Conservation (phyloP, 2,329 filamentous ascomycete genomes). For the Aureobasidium sp. region DNA sequence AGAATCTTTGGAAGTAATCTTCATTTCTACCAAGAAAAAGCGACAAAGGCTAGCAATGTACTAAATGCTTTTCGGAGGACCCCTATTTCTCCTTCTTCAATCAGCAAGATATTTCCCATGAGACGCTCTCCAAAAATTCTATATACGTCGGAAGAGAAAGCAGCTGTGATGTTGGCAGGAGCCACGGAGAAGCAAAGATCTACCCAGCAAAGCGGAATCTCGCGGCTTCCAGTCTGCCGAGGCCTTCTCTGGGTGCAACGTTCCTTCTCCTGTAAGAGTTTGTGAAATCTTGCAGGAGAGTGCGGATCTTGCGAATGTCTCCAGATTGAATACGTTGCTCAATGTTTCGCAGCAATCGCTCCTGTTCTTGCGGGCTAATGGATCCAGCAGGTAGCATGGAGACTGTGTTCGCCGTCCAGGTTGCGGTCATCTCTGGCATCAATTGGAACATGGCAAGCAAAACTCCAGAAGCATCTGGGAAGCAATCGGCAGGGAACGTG, state of each 20-base stretch:
- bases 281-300: constrained; percentile 90
- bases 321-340: constrained; percentile 62
- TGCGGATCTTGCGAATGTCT: constrained; percentile 71
- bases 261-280: constrained; percentile 89
- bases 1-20: background rate
- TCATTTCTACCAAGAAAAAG: background rate
- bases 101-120: background rate
- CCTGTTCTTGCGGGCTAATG: constrained; percentile 70
- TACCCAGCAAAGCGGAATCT: constrained; percentile 65
- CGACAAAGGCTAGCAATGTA: background rate
- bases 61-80: background rate
- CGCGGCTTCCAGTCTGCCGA: constrained; percentile 78
- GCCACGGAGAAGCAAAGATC: background rate
- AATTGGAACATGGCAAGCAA: constrained; percentile 83
- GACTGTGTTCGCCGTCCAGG: constrained; percentile 79
- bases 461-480: constrained; percentile 90
- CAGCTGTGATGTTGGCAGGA: background rate
- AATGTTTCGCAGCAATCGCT: constrained; percentile 73
- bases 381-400: constrained; percentile 76
- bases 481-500: constrained; percentile 91
- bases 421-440: constrained; percentile 67
- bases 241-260: constrained; percentile 85
- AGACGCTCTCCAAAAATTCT: background rate
- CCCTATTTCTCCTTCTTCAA: background rate
- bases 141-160: background rate